Percentiles rank a stretch among this genome's conserved stretches.
Conservation (phyloP, 441 rosid genomes). For the Pelargonium citronellum region DNA sequence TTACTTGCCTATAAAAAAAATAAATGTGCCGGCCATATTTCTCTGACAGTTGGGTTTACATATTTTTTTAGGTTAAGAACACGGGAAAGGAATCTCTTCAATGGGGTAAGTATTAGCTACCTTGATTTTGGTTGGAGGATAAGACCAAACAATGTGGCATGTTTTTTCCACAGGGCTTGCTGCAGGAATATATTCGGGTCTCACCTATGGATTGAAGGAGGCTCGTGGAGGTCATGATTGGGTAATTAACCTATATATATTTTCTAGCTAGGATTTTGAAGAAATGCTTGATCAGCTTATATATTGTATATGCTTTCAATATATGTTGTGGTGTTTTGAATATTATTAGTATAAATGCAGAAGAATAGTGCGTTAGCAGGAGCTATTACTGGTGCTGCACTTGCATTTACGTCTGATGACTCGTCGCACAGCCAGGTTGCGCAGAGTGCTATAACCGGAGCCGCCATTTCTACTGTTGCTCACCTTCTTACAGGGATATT, state of each 20-base stretch:
- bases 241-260: slow-evolving; percentile 31
- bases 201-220: slow-evolving; percentile 82
- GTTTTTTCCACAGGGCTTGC: slow-evolving; percentile 50
- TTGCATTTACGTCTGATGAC: slow-evolving; percentile 60
- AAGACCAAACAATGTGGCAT: too few relatives aligned
- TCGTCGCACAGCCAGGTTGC: slow-evolving; percentile 71
- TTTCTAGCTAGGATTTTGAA: too few relatives aligned
- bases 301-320: too few relatives aligned
- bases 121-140: too few relatives aligned
- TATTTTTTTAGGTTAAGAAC: slow-evolving; percentile 61
- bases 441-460: slow-evolving; percentile 88
- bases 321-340: too few relatives aligned
- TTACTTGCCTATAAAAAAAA: too few relatives aligned
- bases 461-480: slow-evolving; percentile 79
- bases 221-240: slow-evolving; percentile 87
- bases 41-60: not conserved
- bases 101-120: slow-evolving; percentile 58
- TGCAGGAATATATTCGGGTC: slow-evolving; percentile 81
- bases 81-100: slow-evolving; percentile 84
- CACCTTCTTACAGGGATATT: slow-evolving; percentile 72
- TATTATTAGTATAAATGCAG: slow-evolving; percentile 29
- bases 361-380: slow-evolving; percentile 83
- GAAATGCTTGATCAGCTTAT: too few relatives aligned
- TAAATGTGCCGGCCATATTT: too few relatives aligned
- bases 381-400: slow-evolving; percentile 71